Evolutionary conservation across 345 rosid genomes (phyloP).

Genomic region (Geranium brycei): DNA sequence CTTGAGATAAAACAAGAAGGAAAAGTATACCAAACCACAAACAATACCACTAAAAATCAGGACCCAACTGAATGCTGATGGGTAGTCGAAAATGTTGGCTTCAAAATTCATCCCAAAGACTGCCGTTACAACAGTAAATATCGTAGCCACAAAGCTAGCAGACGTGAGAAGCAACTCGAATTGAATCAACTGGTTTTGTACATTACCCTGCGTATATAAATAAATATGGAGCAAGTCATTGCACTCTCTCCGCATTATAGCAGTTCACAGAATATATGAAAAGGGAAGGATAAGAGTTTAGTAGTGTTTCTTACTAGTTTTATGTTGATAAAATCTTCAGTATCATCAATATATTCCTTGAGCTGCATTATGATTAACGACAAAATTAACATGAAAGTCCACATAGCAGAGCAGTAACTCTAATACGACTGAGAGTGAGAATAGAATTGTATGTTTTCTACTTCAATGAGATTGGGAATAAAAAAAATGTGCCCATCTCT

Average conservation of each 20-base stretch:
- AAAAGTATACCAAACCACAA: constrained; percentile 40
- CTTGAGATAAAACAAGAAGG: constrained; percentile 64
- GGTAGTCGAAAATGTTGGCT: constrained; percentile 52
- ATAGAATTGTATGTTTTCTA: neutral
- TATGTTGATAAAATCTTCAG: constrained; percentile 89
- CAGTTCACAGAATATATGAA: too few relatives aligned
- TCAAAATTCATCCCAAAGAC: constrained; percentile 82
- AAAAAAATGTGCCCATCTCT: too few relatives aligned
- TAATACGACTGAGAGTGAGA: too few relatives aligned
- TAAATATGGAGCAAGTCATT: neutral
- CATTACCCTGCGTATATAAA: constrained; percentile 49
- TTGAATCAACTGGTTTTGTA: constrained; percentile 89
- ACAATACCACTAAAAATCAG: constrained; percentile 46
- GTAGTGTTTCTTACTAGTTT: constrained; percentile 46
- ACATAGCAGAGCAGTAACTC: neutral
- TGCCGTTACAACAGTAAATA: constrained; percentile 74
- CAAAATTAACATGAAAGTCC: neutral
- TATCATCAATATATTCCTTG: constrained; percentile 92
- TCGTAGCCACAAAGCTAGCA: constrained; percentile 76
- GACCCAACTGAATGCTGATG: constrained; percentile 62
- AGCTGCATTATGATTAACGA: constrained; percentile 40
- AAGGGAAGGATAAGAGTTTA: neutral
- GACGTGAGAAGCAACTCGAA: constrained; percentile 91
- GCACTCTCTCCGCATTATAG: too few relatives aligned
- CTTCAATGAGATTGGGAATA: neutral